A percentile compares a stretch with the other conserved stretches of the same genome.
phyloP scores from a whole-genome alignment of 2,329 filamentous ascomycete genomes.

The Colletotrichum aenigma region DNA sequence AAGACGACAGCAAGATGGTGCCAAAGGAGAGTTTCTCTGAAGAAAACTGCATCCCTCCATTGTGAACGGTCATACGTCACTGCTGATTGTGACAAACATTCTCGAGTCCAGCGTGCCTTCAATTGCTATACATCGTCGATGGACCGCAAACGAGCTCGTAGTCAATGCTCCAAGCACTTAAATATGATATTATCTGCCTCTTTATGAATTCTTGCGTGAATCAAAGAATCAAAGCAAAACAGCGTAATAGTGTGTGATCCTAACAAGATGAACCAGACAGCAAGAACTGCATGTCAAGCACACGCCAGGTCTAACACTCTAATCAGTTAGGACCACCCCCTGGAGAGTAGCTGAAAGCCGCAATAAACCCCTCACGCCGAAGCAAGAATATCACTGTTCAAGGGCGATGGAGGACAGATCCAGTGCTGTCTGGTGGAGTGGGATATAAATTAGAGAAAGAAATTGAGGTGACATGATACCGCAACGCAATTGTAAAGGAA shows the following conservation, averaged over 20 bases:
- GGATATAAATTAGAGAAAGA: accelerated
- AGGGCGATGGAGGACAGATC: accelerated
- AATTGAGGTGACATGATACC: accelerated
- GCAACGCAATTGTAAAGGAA: background rate
- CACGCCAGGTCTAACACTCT: accelerated
- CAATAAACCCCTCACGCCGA: background rate
- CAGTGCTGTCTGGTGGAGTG: background rate
- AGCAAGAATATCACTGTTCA: background rate
- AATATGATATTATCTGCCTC: too few species aligned
- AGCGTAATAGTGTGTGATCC: accelerated
- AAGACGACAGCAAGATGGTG: too few species aligned
- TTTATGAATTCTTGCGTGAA: too few species aligned
- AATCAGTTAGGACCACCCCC: accelerated
- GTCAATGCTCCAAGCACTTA: too few species aligned
- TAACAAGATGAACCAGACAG: background rate
- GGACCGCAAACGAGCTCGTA: too few species aligned
- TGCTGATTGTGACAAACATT: too few species aligned
- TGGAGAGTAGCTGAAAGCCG: accelerated
- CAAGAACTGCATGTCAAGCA: accelerated
- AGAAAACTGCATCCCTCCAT: too few species aligned
- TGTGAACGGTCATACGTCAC: too few species aligned
- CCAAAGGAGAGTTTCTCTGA: too few species aligned
- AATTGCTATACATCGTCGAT: too few species aligned
- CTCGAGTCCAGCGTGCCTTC: too few species aligned
- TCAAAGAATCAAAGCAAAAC: background rate